A percentile compares a stretch with the other conserved stretches of the same genome.
Conservation (phyloP, 495 filamentous ascomycete genomes). For the Apiosordaria backusii region DNA sequence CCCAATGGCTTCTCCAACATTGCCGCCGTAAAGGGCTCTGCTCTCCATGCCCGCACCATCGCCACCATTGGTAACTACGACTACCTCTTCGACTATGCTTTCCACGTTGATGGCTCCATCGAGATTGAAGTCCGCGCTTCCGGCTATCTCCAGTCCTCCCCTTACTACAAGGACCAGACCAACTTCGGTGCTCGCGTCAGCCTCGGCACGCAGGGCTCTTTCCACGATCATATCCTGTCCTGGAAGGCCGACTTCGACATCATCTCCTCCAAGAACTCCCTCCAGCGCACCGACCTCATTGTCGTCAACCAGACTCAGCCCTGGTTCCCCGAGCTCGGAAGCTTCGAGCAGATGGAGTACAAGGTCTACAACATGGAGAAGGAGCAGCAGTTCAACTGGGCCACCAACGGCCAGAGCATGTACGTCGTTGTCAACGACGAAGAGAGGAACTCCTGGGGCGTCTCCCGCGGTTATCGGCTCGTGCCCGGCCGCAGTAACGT, state of each 20-base stretch:
- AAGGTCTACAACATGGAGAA: conserved; percentile 36
- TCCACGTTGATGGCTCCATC: conserved; percentile 55
- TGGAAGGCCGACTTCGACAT: conserved; percentile 57
- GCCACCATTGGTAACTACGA: conserved; percentile 57
- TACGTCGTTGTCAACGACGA: conserved; percentile 49
- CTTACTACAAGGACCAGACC: conserved; percentile 46
- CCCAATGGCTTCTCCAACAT: conserved; percentile 38
- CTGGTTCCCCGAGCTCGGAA: conserved; percentile 44
- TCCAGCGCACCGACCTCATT: conserved; percentile 42
- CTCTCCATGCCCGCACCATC: conserved; percentile 44
- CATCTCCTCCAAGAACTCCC: conserved; percentile 44
- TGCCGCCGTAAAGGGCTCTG: conserved; percentile 43
- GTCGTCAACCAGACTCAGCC: conserved; percentile 44
- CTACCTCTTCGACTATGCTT: conserved; percentile 46
- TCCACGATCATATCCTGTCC: conserved; percentile 53
- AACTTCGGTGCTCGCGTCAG: conserved; percentile 51
- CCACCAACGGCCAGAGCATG: conserved; percentile 44
- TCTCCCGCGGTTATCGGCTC: conserved; percentile 53
- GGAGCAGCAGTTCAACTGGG: conserved; percentile 49
- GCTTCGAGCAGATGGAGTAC: conserved; percentile 49
- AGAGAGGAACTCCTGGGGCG: conserved; percentile 47
- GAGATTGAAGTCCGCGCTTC: conserved; percentile 54
- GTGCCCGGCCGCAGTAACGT: conserved; percentile 40
- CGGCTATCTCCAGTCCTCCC: conserved; percentile 50
- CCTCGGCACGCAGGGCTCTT: conserved; percentile 43